These are phyloP conservation scores for Eucommia ulmoides DNA, from an alignment of 257 asterid species.

Conservation along the genomic window DNA sequence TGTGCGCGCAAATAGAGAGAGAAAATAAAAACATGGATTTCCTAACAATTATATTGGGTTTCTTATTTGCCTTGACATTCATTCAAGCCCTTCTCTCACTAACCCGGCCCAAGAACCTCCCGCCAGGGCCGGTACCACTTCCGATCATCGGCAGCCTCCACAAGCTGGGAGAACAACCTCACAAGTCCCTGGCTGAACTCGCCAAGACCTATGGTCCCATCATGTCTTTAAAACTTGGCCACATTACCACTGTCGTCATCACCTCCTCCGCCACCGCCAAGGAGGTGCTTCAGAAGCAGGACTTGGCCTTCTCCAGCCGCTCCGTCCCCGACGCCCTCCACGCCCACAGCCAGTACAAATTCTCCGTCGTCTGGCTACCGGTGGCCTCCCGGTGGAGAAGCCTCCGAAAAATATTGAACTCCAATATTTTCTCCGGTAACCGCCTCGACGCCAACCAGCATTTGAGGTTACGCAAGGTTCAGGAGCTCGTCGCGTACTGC, in stretches of 20 bases:
- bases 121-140: constrained; percentile 61
- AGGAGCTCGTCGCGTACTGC: constrained; percentile 24
- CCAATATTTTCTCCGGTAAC: not conserved
- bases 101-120: constrained; percentile 39
- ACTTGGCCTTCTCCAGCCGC: constrained; percentile 21
- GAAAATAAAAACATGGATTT: too few relatives aligned
- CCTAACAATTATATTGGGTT: too few relatives aligned
- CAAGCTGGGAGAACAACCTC: constrained; percentile 30
- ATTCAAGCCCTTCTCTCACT: too few relatives aligned
- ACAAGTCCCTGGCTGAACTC: constrained; percentile 40
- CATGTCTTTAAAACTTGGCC: constrained; percentile 21
- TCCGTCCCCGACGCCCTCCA: constrained; percentile 38
- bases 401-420: constrained; percentile 28
- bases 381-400: constrained; percentile 45
- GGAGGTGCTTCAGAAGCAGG: not conserved
- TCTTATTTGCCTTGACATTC: too few relatives aligned
- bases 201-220: constrained; percentile 46
- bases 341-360: constrained; percentile 46
- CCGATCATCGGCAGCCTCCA: not conserved
- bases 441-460: constrained; percentile 58
- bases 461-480: constrained; percentile 36
- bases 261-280: constrained; percentile 48
- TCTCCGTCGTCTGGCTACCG: constrained; percentile 67
- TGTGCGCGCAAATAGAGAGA: too few relatives aligned
- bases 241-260: constrained; percentile 36